Evolutionary conservation across 2,329 filamentous ascomycete genomes (phyloP), one percentile per base, ranked within the genome.

Genomic region (Plenodomus tracheiphilus): DNA sequence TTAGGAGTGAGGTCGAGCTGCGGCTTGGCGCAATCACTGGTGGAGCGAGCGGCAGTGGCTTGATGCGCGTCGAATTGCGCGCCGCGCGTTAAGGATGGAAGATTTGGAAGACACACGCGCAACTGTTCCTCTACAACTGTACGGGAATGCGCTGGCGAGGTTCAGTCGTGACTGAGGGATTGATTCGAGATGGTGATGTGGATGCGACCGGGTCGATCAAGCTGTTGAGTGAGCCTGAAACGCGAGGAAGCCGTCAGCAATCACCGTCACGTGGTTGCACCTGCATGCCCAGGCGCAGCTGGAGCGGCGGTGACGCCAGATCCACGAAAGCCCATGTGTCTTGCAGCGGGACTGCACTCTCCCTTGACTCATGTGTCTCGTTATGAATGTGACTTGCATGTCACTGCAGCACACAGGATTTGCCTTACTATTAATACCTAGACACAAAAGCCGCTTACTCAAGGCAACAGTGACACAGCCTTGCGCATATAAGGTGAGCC

Each of bases 11-110:
- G 53, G 59, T 63, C 51, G 55, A 47, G 25, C 58, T 54, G 51
- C 22, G 15, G 55, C 68, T 71, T 72, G 68, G 68, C 68, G 62
- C 59, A 49, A 51, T 53, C 50, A 59, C 43, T 61, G 58, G 55
- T 54, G 59, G 49, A 61, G 53, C 56, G 54, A 61, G 58, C 52
- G 53, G 56, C 59, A 54, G 61, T 62, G 64, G 62, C 64, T 63
- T 59, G 51, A 25, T 41, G 42, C 48, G 55, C 49, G 55, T 47
- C 54, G 45, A 44, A 22, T 49, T 40, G 47, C 58, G 51, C 44
- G 47, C 42, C 49, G 56, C 51, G 45, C 44, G 47, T 52, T 36
- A 41, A 49, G 43, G 35, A 44, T 39, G 39, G 28, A 35, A 17
- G 28, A 35, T 39, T 32, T 36, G 20, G 34, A 41, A 16, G 25